Conservation (phyloP, 1,284 basidiomycete species). For the Pseudozyma sp. region DNA sequence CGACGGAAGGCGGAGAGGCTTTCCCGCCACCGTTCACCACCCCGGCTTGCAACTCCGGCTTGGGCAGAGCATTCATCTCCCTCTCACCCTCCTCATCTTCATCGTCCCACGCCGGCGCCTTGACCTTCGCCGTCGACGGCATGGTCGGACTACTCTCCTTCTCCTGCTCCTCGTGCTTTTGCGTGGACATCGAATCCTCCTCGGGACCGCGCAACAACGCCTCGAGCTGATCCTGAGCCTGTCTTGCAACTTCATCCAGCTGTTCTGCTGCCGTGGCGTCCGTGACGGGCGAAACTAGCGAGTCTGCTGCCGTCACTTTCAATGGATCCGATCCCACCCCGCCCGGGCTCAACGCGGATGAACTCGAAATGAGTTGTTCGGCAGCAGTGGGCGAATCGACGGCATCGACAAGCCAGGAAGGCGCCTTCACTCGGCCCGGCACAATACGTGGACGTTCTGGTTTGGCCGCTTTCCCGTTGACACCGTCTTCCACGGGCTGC, state of each 20-base stretch:
- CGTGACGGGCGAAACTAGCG: constrained; percentile 30
- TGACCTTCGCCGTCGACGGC: constrained; percentile 8
- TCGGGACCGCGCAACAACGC: constrained; percentile 38
- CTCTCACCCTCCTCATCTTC: constrained; percentile 52
- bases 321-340: not conserved
- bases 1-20: not conserved
- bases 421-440: constrained; percentile 34
- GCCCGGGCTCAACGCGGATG: constrained; percentile 5
- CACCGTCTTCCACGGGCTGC: not conserved
- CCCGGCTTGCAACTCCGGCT: constrained; percentile 20
- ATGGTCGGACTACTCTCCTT: not conserved
- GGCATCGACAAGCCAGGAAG: constrained; percentile 43
- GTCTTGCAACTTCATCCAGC: constrained; percentile 34
- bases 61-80: constrained; percentile 44
- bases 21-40: not conserved
- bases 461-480: constrained; percentile 1
- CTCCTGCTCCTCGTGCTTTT: not conserved
- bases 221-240: constrained; percentile 43
- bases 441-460: constrained; percentile 24
- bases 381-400: constrained; percentile 36
- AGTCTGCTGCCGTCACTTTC: constrained; percentile 4
- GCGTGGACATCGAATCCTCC: not conserved
- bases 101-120: constrained; percentile 58
- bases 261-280: constrained; percentile 33
- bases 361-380: constrained; percentile 18